Conservation (phyloP, 176 grass and related monocot genomes). For the Eragrostis nindensis region DNA sequence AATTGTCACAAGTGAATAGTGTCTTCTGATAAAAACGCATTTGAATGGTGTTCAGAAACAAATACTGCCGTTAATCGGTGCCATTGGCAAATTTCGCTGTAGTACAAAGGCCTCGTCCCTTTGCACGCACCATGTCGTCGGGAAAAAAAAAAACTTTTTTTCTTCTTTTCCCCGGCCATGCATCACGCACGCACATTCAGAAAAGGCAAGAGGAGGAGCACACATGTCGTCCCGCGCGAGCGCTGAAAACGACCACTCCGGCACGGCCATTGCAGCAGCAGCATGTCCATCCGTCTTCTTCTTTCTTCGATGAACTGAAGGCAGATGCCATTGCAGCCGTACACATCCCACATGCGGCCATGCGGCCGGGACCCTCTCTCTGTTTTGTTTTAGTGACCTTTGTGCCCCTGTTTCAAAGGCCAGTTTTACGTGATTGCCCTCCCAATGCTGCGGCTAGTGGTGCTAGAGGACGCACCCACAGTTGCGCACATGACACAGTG, state of each 20-base stretch:
- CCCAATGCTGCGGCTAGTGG: too few relatives aligned
- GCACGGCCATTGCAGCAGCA: not conserved
- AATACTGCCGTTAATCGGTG: too few relatives aligned
- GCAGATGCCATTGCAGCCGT: not conserved
- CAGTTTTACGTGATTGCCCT: not conserved
- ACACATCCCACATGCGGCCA: conserved; percentile 8
- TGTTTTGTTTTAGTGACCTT: not conserved
- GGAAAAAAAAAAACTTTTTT: not conserved
- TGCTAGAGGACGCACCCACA: not conserved
- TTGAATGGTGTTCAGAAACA: too few relatives aligned
- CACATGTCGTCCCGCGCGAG: not conserved
- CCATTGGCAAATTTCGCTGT: too few relatives aligned
- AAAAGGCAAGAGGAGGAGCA: not conserved
- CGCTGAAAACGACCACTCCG: conserved; percentile 34
- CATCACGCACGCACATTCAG: not conserved
- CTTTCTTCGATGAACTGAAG: not conserved
- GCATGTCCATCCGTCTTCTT: too few relatives aligned
- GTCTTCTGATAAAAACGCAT: too few relatives aligned
- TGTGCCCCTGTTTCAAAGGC: not conserved
- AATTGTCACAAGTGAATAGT: too few relatives aligned
- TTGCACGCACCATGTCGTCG: too few relatives aligned
- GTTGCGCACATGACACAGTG: not conserved
- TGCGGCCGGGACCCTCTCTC: not conserved
- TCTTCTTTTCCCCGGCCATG: not conserved
- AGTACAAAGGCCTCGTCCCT: too few relatives aligned